phyloP scores from a whole-genome alignment of 345 rosid genomes.

The Eucalyptus victrix region DNA sequence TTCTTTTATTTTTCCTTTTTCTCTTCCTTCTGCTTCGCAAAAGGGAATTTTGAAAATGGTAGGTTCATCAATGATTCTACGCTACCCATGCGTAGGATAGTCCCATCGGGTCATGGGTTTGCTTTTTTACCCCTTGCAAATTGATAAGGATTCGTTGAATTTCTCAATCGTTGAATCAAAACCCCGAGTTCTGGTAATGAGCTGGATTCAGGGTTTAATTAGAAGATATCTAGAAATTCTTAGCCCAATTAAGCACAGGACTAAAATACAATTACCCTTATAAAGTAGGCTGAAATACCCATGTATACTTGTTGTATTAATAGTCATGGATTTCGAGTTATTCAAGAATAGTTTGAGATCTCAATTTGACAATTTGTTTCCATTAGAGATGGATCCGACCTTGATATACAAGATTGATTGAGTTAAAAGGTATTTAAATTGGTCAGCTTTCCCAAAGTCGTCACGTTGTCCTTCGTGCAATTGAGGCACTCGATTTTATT shows the following conservation, averaged over 20 bases:
- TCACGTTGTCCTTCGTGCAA: background rate
- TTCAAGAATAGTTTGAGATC: background rate
- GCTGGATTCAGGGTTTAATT: background rate
- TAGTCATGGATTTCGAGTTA: background rate
- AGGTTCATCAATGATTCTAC: background rate
- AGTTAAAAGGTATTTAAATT: background rate
- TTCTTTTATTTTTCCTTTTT: background rate
- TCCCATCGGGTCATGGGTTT: background rate
- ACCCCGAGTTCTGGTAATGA: background rate
- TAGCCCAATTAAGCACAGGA: rapidly evolving
- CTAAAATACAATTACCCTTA: background rate
- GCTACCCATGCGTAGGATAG: background rate
- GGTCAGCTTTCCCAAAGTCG: background rate
- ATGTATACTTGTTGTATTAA: background rate
- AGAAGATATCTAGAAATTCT: background rate
- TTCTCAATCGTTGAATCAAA: background rate
- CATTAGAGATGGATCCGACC: background rate
- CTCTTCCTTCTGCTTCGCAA: background rate
- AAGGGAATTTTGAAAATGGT: background rate
- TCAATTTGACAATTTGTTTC: background rate
- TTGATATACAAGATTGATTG: background rate
- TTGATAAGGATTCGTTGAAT: background rate
- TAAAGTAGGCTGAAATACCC: background rate
- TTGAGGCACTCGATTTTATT: background rate
- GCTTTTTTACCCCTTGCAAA: background rate